A percentile compares a stretch with the other conserved stretches of the same genome.
phyloP scores from a whole-genome alignment of 345 rosid species.

The Sapria himalayana region DNA sequence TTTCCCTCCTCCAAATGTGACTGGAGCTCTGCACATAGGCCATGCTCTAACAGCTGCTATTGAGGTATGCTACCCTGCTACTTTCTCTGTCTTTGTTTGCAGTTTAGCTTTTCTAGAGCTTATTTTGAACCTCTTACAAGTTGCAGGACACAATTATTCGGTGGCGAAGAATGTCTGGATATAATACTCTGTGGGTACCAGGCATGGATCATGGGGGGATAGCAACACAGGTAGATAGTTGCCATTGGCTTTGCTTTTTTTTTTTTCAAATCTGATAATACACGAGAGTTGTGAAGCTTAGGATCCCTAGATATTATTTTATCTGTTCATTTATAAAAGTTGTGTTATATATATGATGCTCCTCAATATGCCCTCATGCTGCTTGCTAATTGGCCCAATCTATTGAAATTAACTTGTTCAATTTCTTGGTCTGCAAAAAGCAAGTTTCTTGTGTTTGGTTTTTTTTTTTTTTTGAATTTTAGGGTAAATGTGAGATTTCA shows the following conservation, averaged over 20 bases:
- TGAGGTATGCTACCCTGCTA: slow-evolving; percentile 25
- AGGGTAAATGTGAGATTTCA: no score
- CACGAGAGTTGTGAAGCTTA: no score
- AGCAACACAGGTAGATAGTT: slow-evolving; percentile 99
- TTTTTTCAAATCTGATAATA: background rate
- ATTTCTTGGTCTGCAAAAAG: no score
- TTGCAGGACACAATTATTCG: slow-evolving; percentile 78
- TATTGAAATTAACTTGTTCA: no score
- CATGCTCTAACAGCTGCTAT: slow-evolving; percentile 85
- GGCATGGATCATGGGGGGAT: slow-evolving; percentile 97
- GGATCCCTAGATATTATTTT: no score
- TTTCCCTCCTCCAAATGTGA: slow-evolving; percentile 97
- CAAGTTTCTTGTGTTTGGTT: no score
- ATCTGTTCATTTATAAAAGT: no score
- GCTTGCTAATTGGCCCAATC: no score
- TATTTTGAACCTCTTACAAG: slow-evolving; percentile 2
- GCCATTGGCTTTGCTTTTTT: background rate
- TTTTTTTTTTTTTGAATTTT: no score
- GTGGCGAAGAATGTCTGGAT: slow-evolving; percentile 92
- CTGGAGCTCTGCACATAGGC: slow-evolving; percentile 90
- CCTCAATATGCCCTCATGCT: no score
- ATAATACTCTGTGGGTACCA: slow-evolving; percentile 85
- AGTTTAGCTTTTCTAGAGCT: background rate
- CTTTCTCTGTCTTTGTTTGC: slow-evolving; percentile 1
- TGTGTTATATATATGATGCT: no score